Evolutionary conservation across 2,329 filamentous ascomycete genomes (phyloP).

Genomic region (Ophiostoma ips): DNA sequence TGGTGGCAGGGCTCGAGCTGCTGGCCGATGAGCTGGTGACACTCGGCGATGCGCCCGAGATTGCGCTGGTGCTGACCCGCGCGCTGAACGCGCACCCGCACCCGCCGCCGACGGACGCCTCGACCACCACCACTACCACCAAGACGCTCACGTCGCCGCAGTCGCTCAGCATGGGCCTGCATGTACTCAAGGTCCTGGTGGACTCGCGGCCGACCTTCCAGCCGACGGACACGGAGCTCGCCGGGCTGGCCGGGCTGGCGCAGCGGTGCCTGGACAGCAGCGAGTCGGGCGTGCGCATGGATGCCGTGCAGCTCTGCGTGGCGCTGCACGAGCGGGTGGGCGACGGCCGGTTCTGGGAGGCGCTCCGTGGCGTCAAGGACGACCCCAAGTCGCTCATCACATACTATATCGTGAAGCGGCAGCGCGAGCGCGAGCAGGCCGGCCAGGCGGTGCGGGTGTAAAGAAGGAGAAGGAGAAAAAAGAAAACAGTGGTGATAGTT

Average conservation of each 20-base stretch:
- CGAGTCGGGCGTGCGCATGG: constrained; percentile 54
- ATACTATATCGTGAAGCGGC: constrained; percentile 64
- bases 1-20: constrained; percentile 60
- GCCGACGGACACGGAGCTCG: constrained; percentile 38
- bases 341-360: constrained; percentile 52
- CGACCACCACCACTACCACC: not conserved
- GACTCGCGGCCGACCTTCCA: constrained; percentile 31
- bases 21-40: constrained; percentile 58
- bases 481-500: no score
- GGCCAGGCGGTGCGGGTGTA: not conserved
- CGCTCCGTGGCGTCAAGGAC: constrained; percentile 49
- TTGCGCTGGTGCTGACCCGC: constrained; percentile 38
- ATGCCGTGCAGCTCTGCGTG: constrained; percentile 67
- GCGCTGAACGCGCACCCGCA: constrained; percentile 33
- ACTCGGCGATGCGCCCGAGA: constrained; percentile 49
- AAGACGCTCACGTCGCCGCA: constrained; percentile 23
- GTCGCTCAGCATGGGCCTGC: constrained; percentile 48
- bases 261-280: constrained; percentile 44
- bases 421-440: constrained; percentile 37
- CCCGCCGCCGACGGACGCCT: not conserved
- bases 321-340: constrained; percentile 51
- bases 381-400: constrained; percentile 65
- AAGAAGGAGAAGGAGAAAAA: no score
- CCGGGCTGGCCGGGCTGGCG: constrained; percentile 35
- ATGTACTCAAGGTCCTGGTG: constrained; percentile 47